phyloP scores from a whole-genome alignment of 2,329 filamentous ascomycete genomes.

The Neurospora sp. region DNA sequence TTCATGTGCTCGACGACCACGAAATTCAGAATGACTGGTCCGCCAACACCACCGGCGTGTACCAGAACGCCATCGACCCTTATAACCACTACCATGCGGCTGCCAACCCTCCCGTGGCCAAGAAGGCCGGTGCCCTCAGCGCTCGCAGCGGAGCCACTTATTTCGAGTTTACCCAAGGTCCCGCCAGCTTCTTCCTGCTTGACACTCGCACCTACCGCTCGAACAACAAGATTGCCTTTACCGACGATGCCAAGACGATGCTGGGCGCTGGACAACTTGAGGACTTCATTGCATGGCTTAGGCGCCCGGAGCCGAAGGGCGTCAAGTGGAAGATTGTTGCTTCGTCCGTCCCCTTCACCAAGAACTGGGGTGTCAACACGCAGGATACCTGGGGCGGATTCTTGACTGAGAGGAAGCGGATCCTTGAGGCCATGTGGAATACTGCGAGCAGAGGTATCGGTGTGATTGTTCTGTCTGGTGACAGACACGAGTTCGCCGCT shows the following conservation, averaged over 20 bases:
- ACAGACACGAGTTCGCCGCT: conserved; percentile 94
- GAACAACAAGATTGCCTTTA: conserved; percentile 47
- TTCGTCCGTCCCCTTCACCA: conserved; percentile 87
- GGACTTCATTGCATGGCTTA: conserved; percentile 71
- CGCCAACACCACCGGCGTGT: conserved; percentile 69
- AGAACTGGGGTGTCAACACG: conserved; percentile 88
- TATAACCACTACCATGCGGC: conserved; percentile 79
- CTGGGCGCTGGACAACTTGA: conserved; percentile 69
- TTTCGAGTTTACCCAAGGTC: conserved; percentile 82
- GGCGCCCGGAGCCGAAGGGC: conserved; percentile 59
- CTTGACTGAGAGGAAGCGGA: conserved; percentile 62
- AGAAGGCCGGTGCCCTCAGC: conserved; percentile 32
- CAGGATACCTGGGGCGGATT: conserved; percentile 94
- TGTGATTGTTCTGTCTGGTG: conserved; percentile 77
- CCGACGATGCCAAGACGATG: conserved; percentile 67
- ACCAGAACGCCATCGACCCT: conserved; percentile 68
- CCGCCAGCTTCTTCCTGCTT: conserved; percentile 87
- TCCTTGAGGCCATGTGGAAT: conserved; percentile 91
- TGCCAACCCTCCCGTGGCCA: conserved; percentile 67
- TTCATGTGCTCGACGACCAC: conserved; percentile 93
- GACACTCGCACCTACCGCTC: conserved; percentile 86
- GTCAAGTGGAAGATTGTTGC: conserved; percentile 91
- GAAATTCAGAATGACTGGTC: conserved; percentile 95
- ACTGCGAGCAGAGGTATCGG: conserved; percentile 65
- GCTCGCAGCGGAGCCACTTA: conserved; percentile 55